Percentiles rank a stretch among this genome's conserved stretches.
Evolutionary conservation across 345 rosid genomes (phyloP).

Genomic region (Moringa oleifera): DNA sequence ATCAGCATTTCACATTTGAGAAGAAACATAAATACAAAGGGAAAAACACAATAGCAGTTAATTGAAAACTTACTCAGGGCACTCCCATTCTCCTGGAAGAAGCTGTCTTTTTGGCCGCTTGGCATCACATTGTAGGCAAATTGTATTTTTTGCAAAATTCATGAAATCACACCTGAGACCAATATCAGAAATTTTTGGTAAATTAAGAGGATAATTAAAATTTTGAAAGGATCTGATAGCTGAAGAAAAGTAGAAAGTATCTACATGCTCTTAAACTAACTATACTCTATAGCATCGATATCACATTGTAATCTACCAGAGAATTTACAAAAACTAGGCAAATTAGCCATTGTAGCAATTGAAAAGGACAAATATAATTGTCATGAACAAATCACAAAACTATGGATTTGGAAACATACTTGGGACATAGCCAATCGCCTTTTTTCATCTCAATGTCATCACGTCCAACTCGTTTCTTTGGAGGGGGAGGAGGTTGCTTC

Average conservation of each 20-base stretch:
- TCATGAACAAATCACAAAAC: not conserved
- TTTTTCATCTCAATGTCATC: constrained; percentile 97
- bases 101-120: constrained; percentile 94
- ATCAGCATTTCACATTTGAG: no score
- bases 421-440: constrained; percentile 98
- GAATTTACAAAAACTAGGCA: not conserved
- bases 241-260: not conserved
- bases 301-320: not conserved
- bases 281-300: not conserved
- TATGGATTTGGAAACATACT: constrained; percentile 44
- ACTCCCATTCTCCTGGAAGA: constrained; percentile 99
- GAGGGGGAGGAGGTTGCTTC: constrained; percentile 95
- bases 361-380: not conserved
- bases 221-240: not conserved
- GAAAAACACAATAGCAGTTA: not conserved
- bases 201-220: not conserved
- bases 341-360: not conserved
- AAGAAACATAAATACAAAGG: no score
- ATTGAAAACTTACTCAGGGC: constrained; percentile 84
- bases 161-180: constrained; percentile 84
- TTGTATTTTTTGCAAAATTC: constrained; percentile 93
- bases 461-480: constrained; percentile 88
- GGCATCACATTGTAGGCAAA: constrained; percentile 96
- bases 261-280: not conserved
- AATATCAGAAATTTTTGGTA: constrained; percentile 14